These are phyloP conservation scores for Warburgia ugandensis DNA, from an alignment of 164 flowering plant species.

Conservation along the genomic window DNA sequence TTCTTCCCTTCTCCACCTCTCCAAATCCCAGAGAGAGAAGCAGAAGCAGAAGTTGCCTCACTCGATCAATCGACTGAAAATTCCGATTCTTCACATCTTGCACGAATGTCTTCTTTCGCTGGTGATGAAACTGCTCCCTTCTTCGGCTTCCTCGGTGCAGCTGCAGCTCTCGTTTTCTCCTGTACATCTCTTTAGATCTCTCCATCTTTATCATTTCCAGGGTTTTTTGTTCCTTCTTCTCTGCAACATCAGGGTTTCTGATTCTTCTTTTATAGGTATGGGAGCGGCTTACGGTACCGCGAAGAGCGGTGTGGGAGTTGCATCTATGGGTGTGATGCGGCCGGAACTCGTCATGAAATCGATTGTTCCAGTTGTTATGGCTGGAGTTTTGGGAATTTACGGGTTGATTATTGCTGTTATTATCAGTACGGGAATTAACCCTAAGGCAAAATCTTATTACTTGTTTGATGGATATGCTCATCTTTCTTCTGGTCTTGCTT, in stretches of 20 bases:
- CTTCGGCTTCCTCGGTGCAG: conserved; percentile 72
- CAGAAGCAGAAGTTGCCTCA: no score
- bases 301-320: conserved; percentile 88
- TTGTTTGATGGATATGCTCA: conserved; percentile 83
- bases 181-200: conserved; percentile 21
- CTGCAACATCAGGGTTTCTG: background rate
- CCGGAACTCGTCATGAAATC: conserved; percentile 90
- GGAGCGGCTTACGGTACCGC: conserved; percentile 95
- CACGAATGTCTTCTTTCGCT: conserved; percentile 24
- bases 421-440: conserved; percentile 86
- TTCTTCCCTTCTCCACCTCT: no score
- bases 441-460: conserved; percentile 75
- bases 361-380: conserved; percentile 90
- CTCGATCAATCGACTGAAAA: background rate
- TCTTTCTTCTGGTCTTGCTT: conserved; percentile 74
- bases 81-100: background rate
- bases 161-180: conserved; percentile 63
- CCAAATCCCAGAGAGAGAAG: background rate
- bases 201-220: background rate
- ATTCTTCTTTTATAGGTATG: conserved; percentile 47
- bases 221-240: background rate
- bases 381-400: conserved; percentile 84
- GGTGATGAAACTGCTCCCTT: conserved; percentile 64
- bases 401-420: conserved; percentile 82
- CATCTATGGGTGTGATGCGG: conserved; percentile 92